phyloP scores from a whole-genome alignment of 1,284 basidiomycete species.

The Rhodotorula sp. region DNA sequence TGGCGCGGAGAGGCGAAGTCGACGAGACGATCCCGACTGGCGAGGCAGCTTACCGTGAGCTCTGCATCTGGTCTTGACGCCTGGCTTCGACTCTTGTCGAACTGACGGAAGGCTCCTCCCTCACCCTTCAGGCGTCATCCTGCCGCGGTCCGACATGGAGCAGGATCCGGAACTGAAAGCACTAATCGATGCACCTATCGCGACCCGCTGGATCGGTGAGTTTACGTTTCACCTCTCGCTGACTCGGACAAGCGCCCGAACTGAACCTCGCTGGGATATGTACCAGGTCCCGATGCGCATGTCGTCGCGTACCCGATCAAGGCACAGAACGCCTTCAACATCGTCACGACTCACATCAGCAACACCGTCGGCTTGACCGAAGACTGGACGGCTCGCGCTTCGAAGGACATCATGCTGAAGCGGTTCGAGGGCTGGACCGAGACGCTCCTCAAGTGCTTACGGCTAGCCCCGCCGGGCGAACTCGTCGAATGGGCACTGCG shows the following conservation, averaged over 20 bases:
- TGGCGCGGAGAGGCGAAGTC: constrained; percentile 45
- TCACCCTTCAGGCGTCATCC: constrained; percentile 42
- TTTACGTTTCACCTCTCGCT: constrained; percentile 46
- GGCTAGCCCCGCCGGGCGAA: constrained; percentile 46
- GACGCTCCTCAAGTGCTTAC: constrained; percentile 28
- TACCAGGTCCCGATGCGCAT: constrained; percentile 17
- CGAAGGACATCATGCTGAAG: constrained; percentile 49
- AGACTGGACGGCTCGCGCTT: constrained; percentile 50
- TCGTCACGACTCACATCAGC: constrained; percentile 49
- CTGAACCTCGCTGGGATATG: no score
- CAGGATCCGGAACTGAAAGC: constrained; percentile 49
- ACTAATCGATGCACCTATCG: constrained; percentile 47
- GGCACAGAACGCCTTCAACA: constrained; percentile 49
- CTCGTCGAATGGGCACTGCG: constrained; percentile 51
- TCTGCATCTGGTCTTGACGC: no score
- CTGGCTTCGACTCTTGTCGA: neutral
- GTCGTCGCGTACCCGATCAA: constrained; percentile 49
- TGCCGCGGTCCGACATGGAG: constrained; percentile 46
- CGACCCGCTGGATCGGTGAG: constrained; percentile 49
- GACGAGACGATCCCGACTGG: constrained; percentile 48
- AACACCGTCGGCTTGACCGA: constrained; percentile 44
- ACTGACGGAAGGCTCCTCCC: neutral
- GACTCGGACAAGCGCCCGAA: constrained; percentile 42
- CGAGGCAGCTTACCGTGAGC: constrained; percentile 49
- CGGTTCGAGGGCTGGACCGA: constrained; percentile 49